Conservation (phyloP, 2,329 filamentous ascomycete species). For the Furcasterigmium furcatum region DNA sequence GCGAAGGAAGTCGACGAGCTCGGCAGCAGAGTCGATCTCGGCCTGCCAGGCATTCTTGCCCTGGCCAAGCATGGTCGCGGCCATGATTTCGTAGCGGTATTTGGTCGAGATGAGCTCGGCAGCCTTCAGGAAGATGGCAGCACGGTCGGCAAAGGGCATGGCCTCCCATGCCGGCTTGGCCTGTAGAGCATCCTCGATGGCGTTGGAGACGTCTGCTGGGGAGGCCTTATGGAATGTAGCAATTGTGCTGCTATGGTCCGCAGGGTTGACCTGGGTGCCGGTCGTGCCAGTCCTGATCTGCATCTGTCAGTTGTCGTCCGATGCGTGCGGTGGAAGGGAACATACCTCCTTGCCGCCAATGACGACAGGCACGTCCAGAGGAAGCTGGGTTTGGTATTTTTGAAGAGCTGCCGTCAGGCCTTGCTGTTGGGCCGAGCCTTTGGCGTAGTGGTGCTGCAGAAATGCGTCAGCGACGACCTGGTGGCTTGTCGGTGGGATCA, state of each 20-base stretch:
- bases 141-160: constrained; percentile 84
- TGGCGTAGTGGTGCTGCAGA: constrained; percentile 78
- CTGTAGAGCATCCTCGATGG: constrained; percentile 81
- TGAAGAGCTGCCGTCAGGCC: constrained; percentile 73
- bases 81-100: constrained; percentile 96
- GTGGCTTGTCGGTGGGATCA: constrained; percentile 13
- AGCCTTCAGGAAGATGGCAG: constrained; percentile 92
- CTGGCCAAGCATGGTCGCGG: constrained; percentile 91
- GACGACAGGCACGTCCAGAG: constrained; percentile 77
- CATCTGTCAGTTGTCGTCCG: background rate
- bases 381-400: constrained; percentile 62
- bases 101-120: constrained; percentile 87
- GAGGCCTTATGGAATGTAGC: constrained; percentile 85
- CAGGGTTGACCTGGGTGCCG: constrained; percentile 75
- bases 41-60: constrained; percentile 99
- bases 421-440: constrained; percentile 76
- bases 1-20: constrained; percentile 87
- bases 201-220: constrained; percentile 68
- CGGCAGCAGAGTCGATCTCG: constrained; percentile 95
- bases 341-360: constrained; percentile 78
- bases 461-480: background rate
- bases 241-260: constrained; percentile 71
- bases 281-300: constrained; percentile 64
- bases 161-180: constrained; percentile 85
- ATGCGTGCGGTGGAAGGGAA: constrained; percentile 1